phyloP scores from a whole-genome alignment of 306 rosid species.

The Canavalia ensiformis region DNA sequence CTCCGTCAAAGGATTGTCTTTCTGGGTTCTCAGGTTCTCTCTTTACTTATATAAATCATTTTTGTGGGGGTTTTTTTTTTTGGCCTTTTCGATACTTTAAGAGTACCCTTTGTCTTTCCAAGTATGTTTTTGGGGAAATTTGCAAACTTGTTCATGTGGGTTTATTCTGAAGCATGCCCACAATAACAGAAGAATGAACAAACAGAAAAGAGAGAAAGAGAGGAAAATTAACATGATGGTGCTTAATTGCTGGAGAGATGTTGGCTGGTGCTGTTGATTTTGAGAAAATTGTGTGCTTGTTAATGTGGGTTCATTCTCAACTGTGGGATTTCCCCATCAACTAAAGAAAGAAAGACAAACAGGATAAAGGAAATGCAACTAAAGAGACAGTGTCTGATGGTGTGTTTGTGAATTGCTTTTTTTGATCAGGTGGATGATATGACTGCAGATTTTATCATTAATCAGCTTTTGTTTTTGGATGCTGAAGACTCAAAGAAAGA shows the following conservation, averaged over 20 bases:
- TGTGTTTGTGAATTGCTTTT: slow-evolving; percentile 35
- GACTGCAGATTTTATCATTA: slow-evolving; percentile 89
- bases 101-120: slow-evolving; percentile 32
- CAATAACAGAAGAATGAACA: background rate
- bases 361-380: background rate
- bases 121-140: slow-evolving; percentile 37
- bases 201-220: background rate
- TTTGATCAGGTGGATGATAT: slow-evolving; percentile 86
- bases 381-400: slow-evolving; percentile 17
- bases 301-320: slow-evolving; percentile 28
- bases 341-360: background rate
- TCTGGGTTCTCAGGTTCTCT: slow-evolving; percentile 85
- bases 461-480: slow-evolving; percentile 91
- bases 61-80: background rate
- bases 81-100: slow-evolving; percentile 1
- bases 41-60: background rate
- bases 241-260: slow-evolving; percentile 26
- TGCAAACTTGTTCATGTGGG: slow-evolving; percentile 49
- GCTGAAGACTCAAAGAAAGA: slow-evolving; percentile 88
- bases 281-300: slow-evolving; percentile 11
- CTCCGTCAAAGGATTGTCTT: slow-evolving; percentile 94
- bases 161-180: slow-evolving; percentile 30
- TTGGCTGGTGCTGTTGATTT: slow-evolving; percentile 33
- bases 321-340: background rate
- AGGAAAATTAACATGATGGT: slow-evolving; percentile 12